Evolutionary conservation across 2,329 filamentous ascomycete genomes (phyloP), one percentile per base, ranked within the genome.

Genomic region (Aspergillus piperis): DNA sequence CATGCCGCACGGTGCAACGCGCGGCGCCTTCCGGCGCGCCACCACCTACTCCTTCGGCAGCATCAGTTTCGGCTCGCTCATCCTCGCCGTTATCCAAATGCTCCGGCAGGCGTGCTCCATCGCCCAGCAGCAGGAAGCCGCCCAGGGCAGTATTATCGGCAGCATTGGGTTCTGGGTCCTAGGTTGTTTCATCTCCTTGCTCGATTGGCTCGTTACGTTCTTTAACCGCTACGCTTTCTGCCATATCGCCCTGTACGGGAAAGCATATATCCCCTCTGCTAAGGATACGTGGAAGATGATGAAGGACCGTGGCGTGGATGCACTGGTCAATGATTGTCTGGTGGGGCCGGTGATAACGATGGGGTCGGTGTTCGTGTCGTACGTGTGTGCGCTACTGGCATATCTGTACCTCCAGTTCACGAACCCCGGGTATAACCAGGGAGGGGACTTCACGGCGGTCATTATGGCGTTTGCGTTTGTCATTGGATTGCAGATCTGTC

Each of bases 251-350:
- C 82, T 97, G 0, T 97, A 97, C 72, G 94, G 94, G 17, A 96
- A 96, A 75, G 80, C 90, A 0, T 98, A 97, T 73, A 84, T 97
- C 57, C 83, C 87, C 1, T 90, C 92, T 0, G 92, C 93, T 38
- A 96, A 96, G 78, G 91, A 91, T 68, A 96, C 92, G 0, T 96
- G 92, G 91, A 86, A 68, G 11, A 91, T 96, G 90, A 93, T 96
- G 81, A 94, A 92, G 74, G 87, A 96, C 70, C 90, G 94, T 32
- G 94, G 94, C 27, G 88, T 97, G 62, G 93, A 97, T 69, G 92
- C 91, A 0, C 84, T 98, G 1, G 84, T 96, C 68, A 96, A 96
- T 71, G 91, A 96, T 73, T 96, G 91, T 66, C 84, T 96, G 39
- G 88, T 92, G 56, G 88, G 88, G 0, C 88, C 88, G 0, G 88